A percentile compares a stretch with the other conserved stretches of the same genome.
phyloP scores from a whole-genome alignment of 257 asterid species.

The Ballota nigra region DNA sequence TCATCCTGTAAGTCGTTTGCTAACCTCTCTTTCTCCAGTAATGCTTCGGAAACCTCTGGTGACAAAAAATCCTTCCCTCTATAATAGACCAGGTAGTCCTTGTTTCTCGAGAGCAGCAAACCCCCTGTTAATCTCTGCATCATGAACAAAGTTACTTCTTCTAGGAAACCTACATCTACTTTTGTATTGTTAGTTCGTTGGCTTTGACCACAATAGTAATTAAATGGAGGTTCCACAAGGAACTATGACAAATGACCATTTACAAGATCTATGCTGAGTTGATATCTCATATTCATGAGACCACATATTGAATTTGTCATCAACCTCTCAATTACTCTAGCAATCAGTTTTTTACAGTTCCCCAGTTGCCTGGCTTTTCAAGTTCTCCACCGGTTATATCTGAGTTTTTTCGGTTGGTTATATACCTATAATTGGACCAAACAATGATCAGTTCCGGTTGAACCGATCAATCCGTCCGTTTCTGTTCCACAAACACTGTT shows the following conservation, averaged over 20 bases:
- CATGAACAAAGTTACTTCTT: conserved; percentile 4
- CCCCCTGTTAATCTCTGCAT: conserved; percentile 94
- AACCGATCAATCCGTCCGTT: not conserved
- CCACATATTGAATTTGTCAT: not conserved
- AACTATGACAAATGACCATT: not conserved
- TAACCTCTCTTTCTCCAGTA: conserved; percentile 83
- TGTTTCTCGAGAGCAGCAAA: conserved; percentile 79
- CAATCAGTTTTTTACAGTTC: not conserved
- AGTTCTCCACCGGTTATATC: not conserved
- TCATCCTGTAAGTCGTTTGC: conserved; percentile 82
- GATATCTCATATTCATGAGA: not conserved
- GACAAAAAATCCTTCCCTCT: conserved; percentile 91
- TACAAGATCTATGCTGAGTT: not conserved
- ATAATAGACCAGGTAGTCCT: conserved; percentile 87
- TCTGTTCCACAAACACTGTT: not conserved
- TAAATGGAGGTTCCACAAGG: not conserved
- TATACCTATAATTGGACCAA: not conserved
- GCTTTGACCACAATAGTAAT: not conserved
- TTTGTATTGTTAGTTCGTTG: not conserved
- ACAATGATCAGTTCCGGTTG: not conserved
- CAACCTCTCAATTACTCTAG: not conserved
- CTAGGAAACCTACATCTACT: not conserved
- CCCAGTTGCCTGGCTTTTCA: not conserved
- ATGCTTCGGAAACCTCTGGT: conserved; percentile 80
- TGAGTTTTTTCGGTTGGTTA: not conserved